Conservation (phyloP, 2,329 filamentous ascomycete genomes). For the Leptographium galeiforme region DNA sequence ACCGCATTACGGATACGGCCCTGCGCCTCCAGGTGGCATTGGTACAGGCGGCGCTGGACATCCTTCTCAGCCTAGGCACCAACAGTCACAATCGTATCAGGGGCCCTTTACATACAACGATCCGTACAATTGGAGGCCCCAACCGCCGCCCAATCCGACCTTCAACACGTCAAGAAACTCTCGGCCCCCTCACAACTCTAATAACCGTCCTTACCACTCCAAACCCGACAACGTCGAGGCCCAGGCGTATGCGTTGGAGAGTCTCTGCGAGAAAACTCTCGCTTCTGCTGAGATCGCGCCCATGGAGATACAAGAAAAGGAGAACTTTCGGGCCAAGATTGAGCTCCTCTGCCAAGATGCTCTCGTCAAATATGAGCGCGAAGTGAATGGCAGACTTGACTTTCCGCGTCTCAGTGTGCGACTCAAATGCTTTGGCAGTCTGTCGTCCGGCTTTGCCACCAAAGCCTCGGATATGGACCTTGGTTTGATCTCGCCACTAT, state of each 20-base stretch:
- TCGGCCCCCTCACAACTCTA: constrained; percentile 2
- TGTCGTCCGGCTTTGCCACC: constrained; percentile 74
- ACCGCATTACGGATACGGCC: constrained; percentile 13
- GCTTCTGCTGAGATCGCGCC: constrained; percentile 47
- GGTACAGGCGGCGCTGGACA: constrained; percentile 5
- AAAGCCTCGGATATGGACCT: constrained; percentile 88
- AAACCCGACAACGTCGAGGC: constrained; percentile 31
- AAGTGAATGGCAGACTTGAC: constrained; percentile 22
- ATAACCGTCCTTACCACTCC: constrained; percentile 16
- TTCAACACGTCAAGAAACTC: constrained; percentile 10
- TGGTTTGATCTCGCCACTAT: constrained; percentile 55
- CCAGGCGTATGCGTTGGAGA: constrained; percentile 36
- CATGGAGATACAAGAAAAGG: constrained; percentile 55
- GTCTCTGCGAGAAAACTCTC: constrained; percentile 34
- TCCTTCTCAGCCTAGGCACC: constrained; percentile 16
- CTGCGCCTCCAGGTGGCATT: constrained; percentile 7
- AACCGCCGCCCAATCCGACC: constrained; percentile 5
- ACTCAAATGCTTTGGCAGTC: constrained; percentile 68
- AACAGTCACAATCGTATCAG: constrained; percentile 20
- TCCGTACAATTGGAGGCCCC: constrained; percentile 17
- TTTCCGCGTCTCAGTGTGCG: constrained; percentile 46
- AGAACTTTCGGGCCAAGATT: constrained; percentile 51
- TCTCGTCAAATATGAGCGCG: constrained; percentile 37
- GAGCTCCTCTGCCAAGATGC: constrained; percentile 50
- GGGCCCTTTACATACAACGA: constrained; percentile 14